phyloP scores from a whole-genome alignment of 2,329 filamentous ascomycete species.

The Penicillium sumatraense region DNA sequence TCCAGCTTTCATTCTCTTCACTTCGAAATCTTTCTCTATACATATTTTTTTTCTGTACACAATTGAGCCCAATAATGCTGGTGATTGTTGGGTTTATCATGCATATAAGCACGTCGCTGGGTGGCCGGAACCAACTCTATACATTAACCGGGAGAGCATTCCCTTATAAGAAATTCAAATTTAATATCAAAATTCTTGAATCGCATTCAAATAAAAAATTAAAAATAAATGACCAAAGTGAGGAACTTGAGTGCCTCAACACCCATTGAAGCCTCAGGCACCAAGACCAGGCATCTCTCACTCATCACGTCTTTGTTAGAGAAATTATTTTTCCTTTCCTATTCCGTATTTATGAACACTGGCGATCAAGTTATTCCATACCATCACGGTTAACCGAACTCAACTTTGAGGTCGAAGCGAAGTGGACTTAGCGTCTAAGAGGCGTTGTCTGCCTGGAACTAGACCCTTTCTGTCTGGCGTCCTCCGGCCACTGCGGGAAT shows the following conservation, averaged over 20 bases:
- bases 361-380: too few relatives aligned
- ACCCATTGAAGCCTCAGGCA: too few relatives aligned
- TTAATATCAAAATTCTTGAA: background rate
- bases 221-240: too few relatives aligned
- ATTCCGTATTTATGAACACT: too few relatives aligned
- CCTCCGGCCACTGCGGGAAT: background rate
- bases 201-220: background rate
- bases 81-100: background rate
- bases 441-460: background rate
- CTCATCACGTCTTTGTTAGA: too few relatives aligned
- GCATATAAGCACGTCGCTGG: background rate
- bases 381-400: too few relatives aligned
- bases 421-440: background rate
- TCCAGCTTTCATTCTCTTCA: background rate
- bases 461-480: background rate
- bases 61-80: background rate
- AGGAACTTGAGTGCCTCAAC: too few relatives aligned
- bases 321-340: too few relatives aligned
- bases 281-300: too few relatives aligned
- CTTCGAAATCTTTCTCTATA: too few relatives aligned
- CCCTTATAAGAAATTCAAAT: background rate
- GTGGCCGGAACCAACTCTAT: background rate
- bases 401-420: too few relatives aligned
- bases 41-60: background rate
- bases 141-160: background rate